Evolutionary conservation across 2,329 filamentous ascomycete genomes (phyloP), one percentile per base, ranked within the genome.

Genomic region (Curvularia eragrostidis): DNA sequence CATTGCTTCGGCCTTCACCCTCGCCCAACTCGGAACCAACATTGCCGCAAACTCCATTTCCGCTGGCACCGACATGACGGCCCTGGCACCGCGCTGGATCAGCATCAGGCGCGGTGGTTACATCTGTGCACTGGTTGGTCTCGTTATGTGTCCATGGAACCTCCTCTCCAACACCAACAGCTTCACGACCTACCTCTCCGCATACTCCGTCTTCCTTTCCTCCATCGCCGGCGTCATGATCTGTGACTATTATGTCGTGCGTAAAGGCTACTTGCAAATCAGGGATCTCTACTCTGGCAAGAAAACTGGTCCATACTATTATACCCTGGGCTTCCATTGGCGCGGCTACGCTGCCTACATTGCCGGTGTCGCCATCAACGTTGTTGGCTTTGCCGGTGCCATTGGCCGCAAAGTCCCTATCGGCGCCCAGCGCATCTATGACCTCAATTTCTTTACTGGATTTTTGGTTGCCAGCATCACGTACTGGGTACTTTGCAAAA

Each of bases 171-270:
- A 82, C 43, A 86, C 86, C 43, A 96, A 94, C 81, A 88, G 89
- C 77, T 97, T 97, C 80, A 95, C 91, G 0, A 96, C 91, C 3
- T 97, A 97, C 73, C 86, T 97, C 0, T 95, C 91, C 0, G 90
- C 93, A 1, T 97, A 97, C 80, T 93, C 90, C 3, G 92, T 97
- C 55, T 97, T 97, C 79, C 84, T 97, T n/a, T 93, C 90, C 58
- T 92, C 90, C 42, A 96, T 97, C 62, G 93, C 91, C 0, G 93
- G 93, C n/a, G 91, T 96, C 63, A 95, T 97, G 80, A 82, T 93
- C 59, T 85, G 84, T 66, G 93, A 97, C 77, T 97, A 97, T 81
- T 97, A 96, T 77, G 61, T 90, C 54, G 91, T 97, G 5, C 89
- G 93, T 56, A 88, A 85, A 57, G 93, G 93, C 5, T 96, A 93